These are phyloP conservation scores for Cladobotryum mycophilum DNA, from an alignment of 2,329 filamentous ascomycete species.

Conservation along the genomic window DNA sequence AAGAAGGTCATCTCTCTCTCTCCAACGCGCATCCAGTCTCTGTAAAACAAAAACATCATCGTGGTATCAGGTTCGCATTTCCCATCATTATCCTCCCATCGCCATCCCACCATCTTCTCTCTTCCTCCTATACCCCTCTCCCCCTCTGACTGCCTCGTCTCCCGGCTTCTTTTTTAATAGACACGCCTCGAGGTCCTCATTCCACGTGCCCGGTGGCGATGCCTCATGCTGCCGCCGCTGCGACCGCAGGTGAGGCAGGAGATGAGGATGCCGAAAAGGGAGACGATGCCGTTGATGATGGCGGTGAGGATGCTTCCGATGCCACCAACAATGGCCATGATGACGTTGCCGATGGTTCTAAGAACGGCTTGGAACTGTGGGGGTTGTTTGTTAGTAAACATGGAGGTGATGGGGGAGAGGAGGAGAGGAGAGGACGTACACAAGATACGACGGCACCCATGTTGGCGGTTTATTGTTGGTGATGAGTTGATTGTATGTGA, in stretches of 20 bases:
- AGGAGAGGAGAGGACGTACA: conserved; percentile 47
- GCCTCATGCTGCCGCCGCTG: conserved; percentile 19
- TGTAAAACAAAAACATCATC: no score
- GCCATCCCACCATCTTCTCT: not conserved
- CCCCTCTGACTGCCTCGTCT: not conserved
- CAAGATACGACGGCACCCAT: conserved; percentile 84
- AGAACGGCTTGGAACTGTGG: conserved; percentile 52
- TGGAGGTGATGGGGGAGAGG: not conserved
- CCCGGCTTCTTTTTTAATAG: conserved; percentile 9
- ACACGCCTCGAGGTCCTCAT: conserved; percentile 16
- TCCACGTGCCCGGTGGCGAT: not conserved
- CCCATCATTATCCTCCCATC: not conserved
- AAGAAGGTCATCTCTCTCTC: no score
- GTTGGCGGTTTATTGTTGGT: conserved; percentile 18
- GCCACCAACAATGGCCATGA: conserved; percentile 63
- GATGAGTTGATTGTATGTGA: conserved; percentile 5
- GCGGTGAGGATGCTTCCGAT: conserved; percentile 59
- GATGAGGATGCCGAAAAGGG: conserved; percentile 60
- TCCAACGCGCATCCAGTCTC: no score
- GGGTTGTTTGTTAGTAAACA: conserved; percentile 15
- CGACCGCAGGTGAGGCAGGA: conserved; percentile 55
- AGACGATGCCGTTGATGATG: conserved; percentile 61
- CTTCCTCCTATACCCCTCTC: not conserved
- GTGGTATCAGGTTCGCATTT: not conserved
- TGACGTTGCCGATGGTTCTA: conserved; percentile 57